Base-by-base conservation (phyloP, 208 protist genomes). In the Leishmania mexicana region DNA sequence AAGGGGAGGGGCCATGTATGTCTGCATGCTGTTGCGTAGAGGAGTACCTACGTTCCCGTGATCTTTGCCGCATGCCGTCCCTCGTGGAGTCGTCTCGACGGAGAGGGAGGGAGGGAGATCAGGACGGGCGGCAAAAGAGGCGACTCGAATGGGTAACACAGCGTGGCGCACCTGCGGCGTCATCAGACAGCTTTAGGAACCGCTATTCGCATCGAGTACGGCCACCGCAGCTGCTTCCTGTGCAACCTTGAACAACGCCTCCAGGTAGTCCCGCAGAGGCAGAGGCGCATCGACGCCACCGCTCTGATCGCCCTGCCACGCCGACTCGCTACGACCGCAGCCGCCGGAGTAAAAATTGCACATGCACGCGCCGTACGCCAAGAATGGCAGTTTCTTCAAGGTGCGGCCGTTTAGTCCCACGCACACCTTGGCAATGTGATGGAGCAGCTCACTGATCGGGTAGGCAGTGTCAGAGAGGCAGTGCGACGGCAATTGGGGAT, bases 331-430 rank as follows among this genome's bases (percentile, higher is more conserved):
- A n/a, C 42, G 5, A 51, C 38, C 1, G 38, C 53, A 62, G 65
- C 28, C 68, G 68, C 38, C 49, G 11, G 45, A 53, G 28, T 42
- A 53, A 24, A 42, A n/a, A 38, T 51, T 38, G 74, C 78, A 82
- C n/a, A 85, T 13, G 57, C 87, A 91, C 3, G 60, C 38, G 24
- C 90, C 76, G 54, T 84, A 96, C 21, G 97, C 94, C 1, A 99
- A 80, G 76, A 99, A 98, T 7, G 98, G 97, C 19, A 99, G 60
- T 83, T 98, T 98, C 84, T 97, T 93, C 24, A 99, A 75, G 19
- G 84, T 89, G 54, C 98, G 92, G 0, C 97, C 98, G 74, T 93
- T 98, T n/a, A 99, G 80, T 8, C 92, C 93, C n/a, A 87, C 88
- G 64, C 89, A 93, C 6, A 79, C 54, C 31, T 73, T 75, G 24